Percentiles rank a stretch among this genome's conserved stretches.
Conservation (phyloP, 768 basidiomycete species). For the Phylloporus arenicola region DNA sequence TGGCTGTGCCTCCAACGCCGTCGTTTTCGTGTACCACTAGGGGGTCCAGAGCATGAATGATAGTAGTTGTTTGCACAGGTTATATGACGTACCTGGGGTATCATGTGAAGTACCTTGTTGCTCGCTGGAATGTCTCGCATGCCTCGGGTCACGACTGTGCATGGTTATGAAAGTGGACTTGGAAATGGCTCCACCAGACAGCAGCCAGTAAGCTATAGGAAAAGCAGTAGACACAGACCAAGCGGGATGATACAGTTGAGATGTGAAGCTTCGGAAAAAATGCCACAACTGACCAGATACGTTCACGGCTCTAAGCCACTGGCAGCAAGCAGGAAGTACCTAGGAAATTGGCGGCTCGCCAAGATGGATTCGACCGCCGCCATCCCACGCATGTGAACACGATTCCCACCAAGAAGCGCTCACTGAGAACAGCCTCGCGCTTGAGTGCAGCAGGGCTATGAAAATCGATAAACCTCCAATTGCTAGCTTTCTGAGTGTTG, state of each 20-base stretch:
- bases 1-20: conserved; percentile 5
- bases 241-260: neutral
- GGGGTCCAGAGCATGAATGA: neutral
- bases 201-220: neutral
- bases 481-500: too few species aligned
- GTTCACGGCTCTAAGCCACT: neutral
- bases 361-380: too few species aligned
- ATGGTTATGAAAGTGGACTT: neutral
- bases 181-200: neutral
- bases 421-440: neutral
- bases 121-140: neutral
- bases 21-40: conserved; percentile 2
- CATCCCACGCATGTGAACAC: too few species aligned
- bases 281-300: conserved; percentile 9
- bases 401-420: neutral
- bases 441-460: neutral
- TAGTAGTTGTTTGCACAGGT: too few species aligned
- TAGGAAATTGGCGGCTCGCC: too few species aligned
- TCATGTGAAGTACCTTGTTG: conserved; percentile 5
- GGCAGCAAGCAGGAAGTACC: neutral
- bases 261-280: neutral
- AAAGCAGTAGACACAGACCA: neutral
- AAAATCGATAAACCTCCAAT: neutral
- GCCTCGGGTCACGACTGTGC: neutral
- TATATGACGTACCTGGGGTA: conserved; percentile 14